These are phyloP conservation scores for Rhodamnia rubescens DNA, from an alignment of 345 rosid species.

Conservation along the genomic window DNA sequence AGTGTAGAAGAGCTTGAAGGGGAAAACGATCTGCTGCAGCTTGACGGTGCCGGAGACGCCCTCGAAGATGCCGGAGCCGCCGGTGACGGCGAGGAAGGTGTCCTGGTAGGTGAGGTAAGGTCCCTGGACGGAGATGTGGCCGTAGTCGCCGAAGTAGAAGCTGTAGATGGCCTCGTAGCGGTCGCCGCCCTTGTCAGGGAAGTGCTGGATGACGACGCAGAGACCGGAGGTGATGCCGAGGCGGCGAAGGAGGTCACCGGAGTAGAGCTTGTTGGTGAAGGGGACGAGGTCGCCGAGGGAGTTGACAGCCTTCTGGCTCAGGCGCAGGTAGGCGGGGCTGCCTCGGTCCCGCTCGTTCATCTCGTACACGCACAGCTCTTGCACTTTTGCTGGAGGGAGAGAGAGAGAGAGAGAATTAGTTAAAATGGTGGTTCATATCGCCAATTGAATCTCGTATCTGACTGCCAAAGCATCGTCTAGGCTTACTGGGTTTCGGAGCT, in stretches of 20 bases:
- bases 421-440: neutral
- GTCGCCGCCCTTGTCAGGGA: slow-evolving; percentile 32
- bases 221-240: slow-evolving; percentile 43
- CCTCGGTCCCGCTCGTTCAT: slow-evolving; percentile 41
- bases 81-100: slow-evolving; percentile 31
- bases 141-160: slow-evolving; percentile 51
- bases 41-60: slow-evolving; percentile 44
- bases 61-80: slow-evolving; percentile 44
- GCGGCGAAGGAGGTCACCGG: slow-evolving; percentile 37
- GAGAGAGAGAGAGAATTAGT: neutral
- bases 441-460: neutral
- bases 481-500: slow-evolving; percentile 4
- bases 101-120: slow-evolving; percentile 37
- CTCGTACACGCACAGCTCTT: slow-evolving; percentile 41
- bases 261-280: slow-evolving; percentile 43
- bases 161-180: slow-evolving; percentile 45
- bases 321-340: slow-evolving; percentile 36
- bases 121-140: slow-evolving; percentile 44
- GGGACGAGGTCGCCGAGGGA: slow-evolving; percentile 44
- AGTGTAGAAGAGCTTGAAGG: slow-evolving; percentile 46
- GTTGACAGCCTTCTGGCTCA: slow-evolving; percentile 24
- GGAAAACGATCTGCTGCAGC: slow-evolving; percentile 38
- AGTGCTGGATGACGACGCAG: slow-evolving; percentile 33
- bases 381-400: slow-evolving; percentile 13
- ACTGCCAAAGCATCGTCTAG: neutral